Evolutionary conservation across 2,329 filamentous ascomycete species (phyloP).

Genomic region (Colletotrichum camelliae): DNA sequence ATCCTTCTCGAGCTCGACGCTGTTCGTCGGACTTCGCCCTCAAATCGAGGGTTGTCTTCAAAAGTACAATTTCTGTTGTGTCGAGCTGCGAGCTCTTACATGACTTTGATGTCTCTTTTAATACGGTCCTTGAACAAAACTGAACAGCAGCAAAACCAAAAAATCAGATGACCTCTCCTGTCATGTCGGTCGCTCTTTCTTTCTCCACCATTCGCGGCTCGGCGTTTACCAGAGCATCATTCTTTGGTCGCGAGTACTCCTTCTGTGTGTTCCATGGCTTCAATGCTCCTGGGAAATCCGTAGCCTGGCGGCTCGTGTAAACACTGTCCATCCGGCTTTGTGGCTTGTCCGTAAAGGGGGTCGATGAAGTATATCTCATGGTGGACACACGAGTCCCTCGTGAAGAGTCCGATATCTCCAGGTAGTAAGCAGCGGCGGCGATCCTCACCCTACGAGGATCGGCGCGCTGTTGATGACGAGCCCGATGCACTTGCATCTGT

Average conservation of each 20-base stretch:
- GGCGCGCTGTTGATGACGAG: background rate
- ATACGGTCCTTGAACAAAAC: background rate
- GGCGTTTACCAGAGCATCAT: slow-evolving; percentile 7
- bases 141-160: background rate
- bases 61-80: slow-evolving; percentile 11
- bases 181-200: background rate
- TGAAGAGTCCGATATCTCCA: background rate
- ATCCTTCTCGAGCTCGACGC: background rate
- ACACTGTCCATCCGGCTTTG: background rate
- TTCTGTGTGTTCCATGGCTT: slow-evolving; percentile 2
- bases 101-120: background rate
- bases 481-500: slow-evolving; percentile 13
- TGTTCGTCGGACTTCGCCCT: background rate
- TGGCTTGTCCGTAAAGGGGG: background rate
- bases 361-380: background rate
- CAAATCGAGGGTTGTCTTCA: background rate
- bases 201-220: slow-evolving; percentile 2
- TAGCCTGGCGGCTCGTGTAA: slow-evolving; percentile 2
- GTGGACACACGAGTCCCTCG: slow-evolving; percentile 4
- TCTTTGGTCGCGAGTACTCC: slow-evolving; percentile 1
- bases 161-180: background rate
- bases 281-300: background rate
- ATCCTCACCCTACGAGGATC: slow-evolving; percentile 5
- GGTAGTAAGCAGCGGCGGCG: background rate
- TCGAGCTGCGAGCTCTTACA: slow-evolving; percentile 2